phyloP scores from a whole-genome alignment of 805 yeast genomes.

The Myxozyma neotropica region DNA sequence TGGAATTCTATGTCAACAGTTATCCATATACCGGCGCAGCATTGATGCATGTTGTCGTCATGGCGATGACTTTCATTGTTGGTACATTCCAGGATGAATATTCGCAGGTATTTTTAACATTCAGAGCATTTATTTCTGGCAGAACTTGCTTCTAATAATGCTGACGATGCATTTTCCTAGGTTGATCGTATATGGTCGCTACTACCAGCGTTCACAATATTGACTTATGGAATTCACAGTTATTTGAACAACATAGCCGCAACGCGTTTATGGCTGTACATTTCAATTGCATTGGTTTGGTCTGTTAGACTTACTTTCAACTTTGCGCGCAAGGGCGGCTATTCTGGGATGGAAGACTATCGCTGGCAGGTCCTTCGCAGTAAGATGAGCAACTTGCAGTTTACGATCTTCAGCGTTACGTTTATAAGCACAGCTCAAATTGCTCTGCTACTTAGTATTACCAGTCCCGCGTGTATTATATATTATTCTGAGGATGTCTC shows the following conservation, averaged over 20 bases:
- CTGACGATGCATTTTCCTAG: slow-evolving; percentile 1
- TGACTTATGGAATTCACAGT: slow-evolving; percentile 12
- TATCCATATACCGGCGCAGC: slow-evolving; percentile 27
- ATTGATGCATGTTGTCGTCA: slow-evolving; percentile 13
- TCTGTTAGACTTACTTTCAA: slow-evolving; percentile 27
- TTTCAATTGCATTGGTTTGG: slow-evolving; percentile 16
- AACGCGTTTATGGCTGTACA: slow-evolving; percentile 9
- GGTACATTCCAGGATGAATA: slow-evolving; percentile 20
- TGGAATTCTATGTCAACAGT: slow-evolving; percentile 7
- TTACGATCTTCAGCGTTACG: slow-evolving; percentile 13
- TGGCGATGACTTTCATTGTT: slow-evolving; percentile 11
- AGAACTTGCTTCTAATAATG: not conserved
- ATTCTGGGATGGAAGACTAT: slow-evolving; percentile 30
- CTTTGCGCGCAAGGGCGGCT: slow-evolving; percentile 33
- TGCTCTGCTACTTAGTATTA: slow-evolving; percentile 22
- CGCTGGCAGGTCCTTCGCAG: slow-evolving; percentile 27
- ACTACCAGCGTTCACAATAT: slow-evolving; percentile 22
- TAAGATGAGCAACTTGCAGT: slow-evolving; percentile 11
- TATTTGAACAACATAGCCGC: slow-evolving; percentile 6
- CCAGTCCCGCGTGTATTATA: slow-evolving; percentile 23
- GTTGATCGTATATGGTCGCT: slow-evolving; percentile 30
- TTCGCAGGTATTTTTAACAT: slow-evolving; percentile 20
- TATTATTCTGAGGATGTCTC: not conserved
- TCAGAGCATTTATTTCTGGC: not conserved
- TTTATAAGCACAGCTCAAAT: slow-evolving; percentile 24